Evolutionary conservation across 257 asterid genomes (phyloP).

Genomic region (Solanum chiquidenum): DNA sequence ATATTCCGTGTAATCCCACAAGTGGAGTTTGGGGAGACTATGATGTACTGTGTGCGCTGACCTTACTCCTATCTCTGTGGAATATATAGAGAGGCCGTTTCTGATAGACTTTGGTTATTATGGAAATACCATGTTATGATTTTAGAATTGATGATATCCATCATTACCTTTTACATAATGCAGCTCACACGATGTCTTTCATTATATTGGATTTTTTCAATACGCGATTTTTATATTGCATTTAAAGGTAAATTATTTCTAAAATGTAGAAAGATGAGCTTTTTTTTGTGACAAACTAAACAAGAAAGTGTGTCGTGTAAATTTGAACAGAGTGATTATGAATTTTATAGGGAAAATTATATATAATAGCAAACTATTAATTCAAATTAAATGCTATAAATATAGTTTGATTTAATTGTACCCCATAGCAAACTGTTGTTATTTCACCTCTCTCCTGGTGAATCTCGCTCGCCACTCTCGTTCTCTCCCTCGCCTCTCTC

Average conservation of each 20-base stretch:
- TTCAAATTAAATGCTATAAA: no score
- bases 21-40: neutral
- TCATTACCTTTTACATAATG: neutral
- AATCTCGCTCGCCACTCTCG: no score
- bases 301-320: neutral
- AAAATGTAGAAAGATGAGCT: neutral
- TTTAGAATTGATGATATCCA: neutral
- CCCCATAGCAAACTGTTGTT: no score
- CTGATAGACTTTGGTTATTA: neutral
- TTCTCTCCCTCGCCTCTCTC: no score
- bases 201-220: neutral
- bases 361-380: no score
- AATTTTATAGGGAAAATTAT: no score
- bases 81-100: neutral
- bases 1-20: fast-evolving
- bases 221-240: neutral
- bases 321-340: no score
- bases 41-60: neutral
- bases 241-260: neutral
- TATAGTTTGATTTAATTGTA: no score
- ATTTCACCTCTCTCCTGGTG: no score
- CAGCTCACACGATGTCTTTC: neutral
- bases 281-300: neutral
- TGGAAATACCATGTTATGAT: neutral
- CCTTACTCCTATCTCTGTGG: neutral